These are phyloP conservation scores for Quercus phellos DNA, from an alignment of 331 rosid genomes.

Conservation along the genomic window DNA sequence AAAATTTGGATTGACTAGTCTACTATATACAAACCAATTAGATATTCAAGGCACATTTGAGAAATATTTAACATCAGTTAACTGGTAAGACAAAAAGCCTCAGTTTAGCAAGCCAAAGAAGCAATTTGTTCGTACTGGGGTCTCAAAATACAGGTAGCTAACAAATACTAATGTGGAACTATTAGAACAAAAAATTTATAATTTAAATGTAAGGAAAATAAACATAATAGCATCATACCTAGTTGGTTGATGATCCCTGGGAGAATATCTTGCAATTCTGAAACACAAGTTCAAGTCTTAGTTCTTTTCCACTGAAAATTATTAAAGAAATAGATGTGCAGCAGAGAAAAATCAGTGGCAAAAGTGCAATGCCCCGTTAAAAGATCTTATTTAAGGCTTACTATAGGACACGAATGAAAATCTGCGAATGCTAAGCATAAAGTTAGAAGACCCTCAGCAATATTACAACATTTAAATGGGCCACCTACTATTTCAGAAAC, in stretches of 20 bases:
- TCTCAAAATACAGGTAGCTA: too few species aligned
- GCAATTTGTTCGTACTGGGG: neutral
- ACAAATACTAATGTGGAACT: neutral
- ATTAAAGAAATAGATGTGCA: neutral
- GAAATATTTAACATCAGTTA: too few species aligned
- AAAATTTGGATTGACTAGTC: too few species aligned
- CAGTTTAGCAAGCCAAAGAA: too few species aligned
- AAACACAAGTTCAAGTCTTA: neutral
- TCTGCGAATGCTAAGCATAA: neutral
- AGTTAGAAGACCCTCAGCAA: neutral
- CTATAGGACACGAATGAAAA: neutral
- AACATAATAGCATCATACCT: conserved; percentile 38
- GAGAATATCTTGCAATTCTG: conserved; percentile 95
- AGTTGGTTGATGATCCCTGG: conserved; percentile 85
- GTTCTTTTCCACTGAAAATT: neutral
- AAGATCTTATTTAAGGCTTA: neutral
- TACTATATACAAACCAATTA: too few species aligned
- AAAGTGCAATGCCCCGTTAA: neutral
- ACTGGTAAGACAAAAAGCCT: too few species aligned
- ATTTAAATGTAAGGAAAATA: neutral
- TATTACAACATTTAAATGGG: neutral
- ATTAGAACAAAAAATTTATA: neutral
- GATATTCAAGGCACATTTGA: too few species aligned
- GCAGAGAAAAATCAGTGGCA: neutral
- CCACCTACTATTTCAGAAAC: neutral